Conservation (phyloP, 2,329 filamentous ascomycete genomes). For the Calonectria fujianensis region DNA sequence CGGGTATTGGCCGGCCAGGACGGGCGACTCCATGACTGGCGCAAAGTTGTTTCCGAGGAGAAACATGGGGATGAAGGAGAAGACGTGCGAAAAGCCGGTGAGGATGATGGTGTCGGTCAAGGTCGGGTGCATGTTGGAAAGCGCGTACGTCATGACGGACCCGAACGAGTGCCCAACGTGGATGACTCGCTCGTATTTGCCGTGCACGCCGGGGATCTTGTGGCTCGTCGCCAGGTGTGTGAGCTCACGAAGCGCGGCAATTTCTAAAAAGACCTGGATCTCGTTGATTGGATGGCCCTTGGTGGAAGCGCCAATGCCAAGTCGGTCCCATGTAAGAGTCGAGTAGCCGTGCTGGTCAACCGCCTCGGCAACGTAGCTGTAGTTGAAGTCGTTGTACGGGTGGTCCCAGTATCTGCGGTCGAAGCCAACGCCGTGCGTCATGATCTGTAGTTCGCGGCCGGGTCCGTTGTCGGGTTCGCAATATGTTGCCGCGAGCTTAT, state of each 20-base stretch:
- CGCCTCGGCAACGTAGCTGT: constrained; percentile 76
- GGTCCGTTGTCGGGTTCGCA: constrained; percentile 72
- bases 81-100: constrained; percentile 74
- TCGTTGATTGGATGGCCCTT: constrained; percentile 76
- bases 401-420: constrained; percentile 77
- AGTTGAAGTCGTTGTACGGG: constrained; percentile 74
- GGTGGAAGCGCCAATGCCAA: constrained; percentile 75
- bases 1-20: constrained; percentile 59
- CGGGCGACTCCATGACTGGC: constrained; percentile 60
- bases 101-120: constrained; percentile 75
- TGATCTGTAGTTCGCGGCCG: constrained; percentile 61
- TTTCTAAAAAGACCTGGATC: constrained; percentile 75
- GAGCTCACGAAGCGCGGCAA: constrained; percentile 74
- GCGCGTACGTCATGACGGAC: constrained; percentile 73
- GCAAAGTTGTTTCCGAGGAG: constrained; percentile 68
- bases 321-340: constrained; percentile 77
- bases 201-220: constrained; percentile 63
- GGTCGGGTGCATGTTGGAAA: constrained; percentile 71
- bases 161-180: constrained; percentile 81
- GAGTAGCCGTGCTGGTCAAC: constrained; percentile 74
- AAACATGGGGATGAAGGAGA: constrained; percentile 66
- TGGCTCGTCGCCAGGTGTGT: constrained; percentile 70
- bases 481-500: constrained; percentile 76
- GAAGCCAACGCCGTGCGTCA: constrained; percentile 65
- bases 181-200: constrained; percentile 66